Conservation (phyloP, 805 yeast genomes). For the Torulaspora quercuum region DNA sequence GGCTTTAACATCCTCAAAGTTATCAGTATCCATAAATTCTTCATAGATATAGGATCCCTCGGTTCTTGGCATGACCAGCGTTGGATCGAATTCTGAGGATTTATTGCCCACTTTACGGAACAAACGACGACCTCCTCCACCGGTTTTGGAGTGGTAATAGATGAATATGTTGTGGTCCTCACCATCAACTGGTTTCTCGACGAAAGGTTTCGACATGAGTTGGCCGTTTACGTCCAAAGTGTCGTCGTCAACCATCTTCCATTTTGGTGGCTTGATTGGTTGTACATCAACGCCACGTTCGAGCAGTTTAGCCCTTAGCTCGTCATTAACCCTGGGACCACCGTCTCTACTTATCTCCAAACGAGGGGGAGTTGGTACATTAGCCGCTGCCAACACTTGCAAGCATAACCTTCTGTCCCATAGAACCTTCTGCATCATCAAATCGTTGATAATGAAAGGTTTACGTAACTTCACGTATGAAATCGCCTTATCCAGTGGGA, state of each 20-base stretch:
- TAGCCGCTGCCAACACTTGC: constrained; percentile 67
- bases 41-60: constrained; percentile 92
- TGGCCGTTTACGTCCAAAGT: constrained; percentile 73
- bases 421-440: constrained; percentile 85
- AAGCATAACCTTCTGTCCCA: constrained; percentile 96
- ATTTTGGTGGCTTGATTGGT: constrained; percentile 59
- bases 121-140: constrained; percentile 95
- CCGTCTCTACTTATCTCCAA: constrained; percentile 93
- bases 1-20: constrained; percentile 97
- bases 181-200: constrained; percentile 98
- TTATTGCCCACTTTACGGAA: constrained; percentile 97
- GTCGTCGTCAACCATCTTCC: constrained; percentile 88
- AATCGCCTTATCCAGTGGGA: constrained; percentile 94
- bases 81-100: constrained; percentile 92
- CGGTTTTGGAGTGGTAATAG: constrained; percentile 80
- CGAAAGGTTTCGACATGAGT: constrained; percentile 80
- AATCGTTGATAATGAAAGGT: constrained; percentile 85
- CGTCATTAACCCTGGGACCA: constrained; percentile 81
- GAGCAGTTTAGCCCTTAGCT: constrained; percentile 55
- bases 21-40: constrained; percentile 95
- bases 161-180: constrained; percentile 96
- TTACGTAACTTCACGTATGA: constrained; percentile 82
- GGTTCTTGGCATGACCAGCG: constrained; percentile 67
- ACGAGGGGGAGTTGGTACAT: constrained; percentile 88
- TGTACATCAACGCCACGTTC: constrained; percentile 53